Base-by-base conservation (phyloP, 768 basidiomycete genomes). In the Lactifluus pinguis region DNA sequence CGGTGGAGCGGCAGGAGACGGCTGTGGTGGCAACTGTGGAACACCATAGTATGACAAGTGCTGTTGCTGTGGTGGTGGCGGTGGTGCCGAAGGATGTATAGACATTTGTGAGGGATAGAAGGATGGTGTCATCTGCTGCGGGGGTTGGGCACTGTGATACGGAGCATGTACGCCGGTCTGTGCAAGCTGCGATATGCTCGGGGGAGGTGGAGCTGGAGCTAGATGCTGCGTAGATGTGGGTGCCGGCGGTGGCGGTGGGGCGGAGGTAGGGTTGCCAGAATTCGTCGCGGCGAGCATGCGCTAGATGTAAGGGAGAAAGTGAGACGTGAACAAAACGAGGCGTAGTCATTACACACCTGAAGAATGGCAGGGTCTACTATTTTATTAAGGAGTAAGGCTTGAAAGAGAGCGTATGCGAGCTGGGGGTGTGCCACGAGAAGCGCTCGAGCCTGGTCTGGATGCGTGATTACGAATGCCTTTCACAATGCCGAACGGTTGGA, bases 391-490 rank as follows among this genome's bases (percentile, higher is more conserved):
- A 98, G 76, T 64, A 99, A 81, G 0, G 92, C 89, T 74, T 98
- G 95, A 78, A 98, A 97, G 14, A 98, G 79, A 4, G 97, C 97
- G 71, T 98, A 98, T 2, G 93, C 88, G 5, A 97, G 80, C 74
- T 98, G 95, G 17, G 97, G 97, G 67, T 98, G 87, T 17, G 84
- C 79, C 29, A 83, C 76, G 48, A 99, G 80, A 42, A 98, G 76
- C 1, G 80, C 76, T 55, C 86, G 80, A 38, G 95, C 95, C 74
- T 94, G 88, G 53, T 95, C 93, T 9, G 95, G 93, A 61, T 92
- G 87, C 0, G 86, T 91, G 49, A 91, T 86, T 36, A 98, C 87
- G 69, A 95, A 93, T 2, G 89, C 89, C 97, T 99, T 69, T 56
- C 59, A 42, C 42, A 1, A 50, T 11, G n/a, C 9, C 19, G 64